These are phyloP conservation scores for Medicago arabica DNA, from an alignment of 306 rosid genomes.

Conservation along the genomic window DNA sequence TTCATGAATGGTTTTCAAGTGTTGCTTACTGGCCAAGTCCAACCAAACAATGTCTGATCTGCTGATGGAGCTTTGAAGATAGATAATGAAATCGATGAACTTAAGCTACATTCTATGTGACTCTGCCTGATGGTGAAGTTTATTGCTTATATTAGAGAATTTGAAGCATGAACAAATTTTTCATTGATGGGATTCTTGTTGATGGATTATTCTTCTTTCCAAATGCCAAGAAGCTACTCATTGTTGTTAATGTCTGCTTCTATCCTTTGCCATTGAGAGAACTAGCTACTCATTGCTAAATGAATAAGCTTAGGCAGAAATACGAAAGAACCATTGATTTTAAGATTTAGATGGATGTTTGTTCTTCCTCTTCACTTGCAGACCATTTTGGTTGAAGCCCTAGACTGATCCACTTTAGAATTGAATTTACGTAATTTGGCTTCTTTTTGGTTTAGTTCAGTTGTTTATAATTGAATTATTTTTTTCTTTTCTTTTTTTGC, in stretches of 20 bases:
- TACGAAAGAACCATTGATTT: not conserved
- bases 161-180: not conserved
- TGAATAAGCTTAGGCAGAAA: conserved; percentile 2
- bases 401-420: not conserved
- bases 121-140: not conserved
- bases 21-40: not conserved
- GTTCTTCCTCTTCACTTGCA: not conserved
- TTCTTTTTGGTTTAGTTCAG: not conserved
- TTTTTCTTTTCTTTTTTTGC: not conserved
- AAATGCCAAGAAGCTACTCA: not conserved
- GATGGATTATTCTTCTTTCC: not conserved
- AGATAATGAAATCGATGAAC: not conserved
- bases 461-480: not conserved
- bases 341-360: not conserved
- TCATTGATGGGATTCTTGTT: not conserved
- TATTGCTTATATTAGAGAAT: conserved; percentile 1
- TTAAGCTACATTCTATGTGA: not conserved
- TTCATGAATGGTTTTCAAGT: not conserved
- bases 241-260: not conserved
- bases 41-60: not conserved
- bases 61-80: not conserved
- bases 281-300: not conserved
- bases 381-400: not conserved
- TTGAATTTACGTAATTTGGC: not conserved
- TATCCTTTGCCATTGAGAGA: conserved; percentile 1